Evolutionary conservation across 2,329 filamentous ascomycete genomes (phyloP), one percentile per base, ranked within the genome.

Genomic region (Chaetomiaceae sp.): DNA sequence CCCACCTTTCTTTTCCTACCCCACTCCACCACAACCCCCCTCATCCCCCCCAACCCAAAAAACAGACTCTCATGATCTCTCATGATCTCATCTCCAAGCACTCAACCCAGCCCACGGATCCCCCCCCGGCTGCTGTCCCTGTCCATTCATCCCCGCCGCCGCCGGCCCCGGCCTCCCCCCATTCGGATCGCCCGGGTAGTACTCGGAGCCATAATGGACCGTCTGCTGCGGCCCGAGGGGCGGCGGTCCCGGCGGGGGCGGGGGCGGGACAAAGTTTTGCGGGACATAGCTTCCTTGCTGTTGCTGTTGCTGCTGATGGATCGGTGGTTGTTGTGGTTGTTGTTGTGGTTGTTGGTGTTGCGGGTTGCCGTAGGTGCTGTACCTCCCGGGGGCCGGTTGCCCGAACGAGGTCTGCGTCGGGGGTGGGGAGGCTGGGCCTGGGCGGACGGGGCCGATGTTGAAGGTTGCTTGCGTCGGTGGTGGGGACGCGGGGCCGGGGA

Each of bases 101-200:
- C 78, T 85, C 58, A 89, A 66, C 4, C 84, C 85, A 14, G 83
- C 83, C 83, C 83, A 89, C 7, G 84, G 85, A 72, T 89, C 83
- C 37, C 38, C 55, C 62, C 60, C 12, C 63, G 55, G 34, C 30
- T 42, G 38, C 14, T 69, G 68, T 53, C 65, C 63, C 17, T 66
- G 81, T 44, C 84, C 67, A 51, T 68, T 68, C 50, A 69, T 68
- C 14, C 65, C 63, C 31, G 67, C 70, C 5, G 69, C 61, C 17
- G 65, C 52, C 51, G 62, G 63, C 6, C 70, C 68, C 3, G 58
- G 55, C 40, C 58, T 31, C 37, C 54, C 40, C 6, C 44, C 51
- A 27, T 54, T 51, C 31, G 57, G 54, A 30, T 59, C 54, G 1
- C 44, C 43, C 2, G 51, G 39, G 25, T 64, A 65, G 48, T 66